phyloP scores from a whole-genome alignment of 2,329 filamentous ascomycete genomes.

The Lachnellula hyalina region DNA sequence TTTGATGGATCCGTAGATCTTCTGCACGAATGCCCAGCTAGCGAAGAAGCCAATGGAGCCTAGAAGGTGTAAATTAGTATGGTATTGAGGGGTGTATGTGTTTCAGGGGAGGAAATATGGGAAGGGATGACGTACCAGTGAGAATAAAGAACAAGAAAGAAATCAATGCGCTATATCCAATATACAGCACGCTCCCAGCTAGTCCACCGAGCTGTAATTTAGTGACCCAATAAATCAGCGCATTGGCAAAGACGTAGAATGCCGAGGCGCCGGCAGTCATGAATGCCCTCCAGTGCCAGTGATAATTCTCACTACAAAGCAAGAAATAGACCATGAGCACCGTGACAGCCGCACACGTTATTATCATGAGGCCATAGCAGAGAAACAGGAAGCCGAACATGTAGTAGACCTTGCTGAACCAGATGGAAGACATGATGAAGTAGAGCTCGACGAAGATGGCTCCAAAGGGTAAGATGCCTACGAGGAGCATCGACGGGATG shows the following conservation, averaged over 20 bases:
- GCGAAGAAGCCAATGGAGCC: conserved; percentile 94
- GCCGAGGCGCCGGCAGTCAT: conserved; percentile 86
- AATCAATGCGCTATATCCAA: conserved; percentile 86
- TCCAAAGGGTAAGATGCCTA: conserved; percentile 88
- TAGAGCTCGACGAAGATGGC: conserved; percentile 98
- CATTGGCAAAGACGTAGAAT: conserved; percentile 86
- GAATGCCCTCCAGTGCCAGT: conserved; percentile 98
- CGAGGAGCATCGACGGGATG: conserved; percentile 84
- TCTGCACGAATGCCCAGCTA: conserved; percentile 88
- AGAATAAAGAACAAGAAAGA: conserved; percentile 90
- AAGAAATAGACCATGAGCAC: conserved; percentile 95
- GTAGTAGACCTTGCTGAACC: conserved; percentile 99
- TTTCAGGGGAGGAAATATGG: background rate
- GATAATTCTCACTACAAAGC: conserved; percentile 93
- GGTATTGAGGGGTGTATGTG: background rate
- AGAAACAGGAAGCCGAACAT: conserved; percentile 99
- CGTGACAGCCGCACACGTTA: conserved; percentile 87
- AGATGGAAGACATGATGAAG: conserved; percentile 99
- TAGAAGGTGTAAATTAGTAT: conserved; percentile 35
- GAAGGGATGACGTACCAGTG: conserved; percentile 62
- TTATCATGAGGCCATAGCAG: conserved; percentile 95
- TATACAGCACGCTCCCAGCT: conserved; percentile 82
- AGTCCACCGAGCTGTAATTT: conserved; percentile 81
- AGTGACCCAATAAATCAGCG: conserved; percentile 83
- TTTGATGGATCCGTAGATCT: conserved; percentile 97